phyloP scores from a whole-genome alignment of 495 filamentous ascomycete genomes.

The Aspergillus kassunensis region DNA sequence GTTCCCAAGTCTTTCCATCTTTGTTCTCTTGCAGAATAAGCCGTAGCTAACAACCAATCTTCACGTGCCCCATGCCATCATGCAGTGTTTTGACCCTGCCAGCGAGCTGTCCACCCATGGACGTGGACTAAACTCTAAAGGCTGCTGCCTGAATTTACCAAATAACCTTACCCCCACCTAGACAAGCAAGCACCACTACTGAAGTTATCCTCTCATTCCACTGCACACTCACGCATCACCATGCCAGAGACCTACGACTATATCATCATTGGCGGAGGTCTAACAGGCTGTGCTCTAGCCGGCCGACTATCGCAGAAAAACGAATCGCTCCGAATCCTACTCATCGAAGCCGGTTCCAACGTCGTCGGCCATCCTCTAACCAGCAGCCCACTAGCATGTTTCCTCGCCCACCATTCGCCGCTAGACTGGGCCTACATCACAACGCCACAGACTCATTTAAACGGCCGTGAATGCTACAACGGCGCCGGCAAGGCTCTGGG shows the following conservation, averaged over 20 bases:
- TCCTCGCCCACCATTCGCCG: conserved; percentile 1
- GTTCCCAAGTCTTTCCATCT: too few relatives aligned
- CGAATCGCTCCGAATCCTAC: conserved; percentile 16
- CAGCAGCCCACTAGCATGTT: conserved; percentile 7
- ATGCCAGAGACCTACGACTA: conserved; percentile 23
- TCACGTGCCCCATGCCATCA: too few relatives aligned
- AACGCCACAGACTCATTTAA: conserved; percentile 21
- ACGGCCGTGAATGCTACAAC: conserved; percentile 18
- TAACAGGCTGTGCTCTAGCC: conserved; percentile 29
- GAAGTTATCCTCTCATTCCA: too few relatives aligned
- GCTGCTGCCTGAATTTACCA: too few relatives aligned
- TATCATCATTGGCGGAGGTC: conserved; percentile 44
- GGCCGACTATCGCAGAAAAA: conserved; percentile 20
- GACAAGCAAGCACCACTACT: too few relatives aligned
- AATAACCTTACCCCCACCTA: too few relatives aligned
- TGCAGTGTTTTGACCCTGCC: too few relatives aligned
- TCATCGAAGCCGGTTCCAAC: conserved; percentile 34
- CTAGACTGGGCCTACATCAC: conserved; percentile 29
- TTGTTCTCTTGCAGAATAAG: too few relatives aligned
- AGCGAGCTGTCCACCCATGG: too few relatives aligned
- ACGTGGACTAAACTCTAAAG: too few relatives aligned
- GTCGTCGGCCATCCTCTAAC: conserved; percentile 18
- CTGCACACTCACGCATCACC: too few relatives aligned
- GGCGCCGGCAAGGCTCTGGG: conserved; percentile 25
- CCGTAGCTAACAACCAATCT: too few relatives aligned